Conservation (phyloP, 768 basidiomycete genomes). For the Agaricus sinodeliciosus region DNA sequence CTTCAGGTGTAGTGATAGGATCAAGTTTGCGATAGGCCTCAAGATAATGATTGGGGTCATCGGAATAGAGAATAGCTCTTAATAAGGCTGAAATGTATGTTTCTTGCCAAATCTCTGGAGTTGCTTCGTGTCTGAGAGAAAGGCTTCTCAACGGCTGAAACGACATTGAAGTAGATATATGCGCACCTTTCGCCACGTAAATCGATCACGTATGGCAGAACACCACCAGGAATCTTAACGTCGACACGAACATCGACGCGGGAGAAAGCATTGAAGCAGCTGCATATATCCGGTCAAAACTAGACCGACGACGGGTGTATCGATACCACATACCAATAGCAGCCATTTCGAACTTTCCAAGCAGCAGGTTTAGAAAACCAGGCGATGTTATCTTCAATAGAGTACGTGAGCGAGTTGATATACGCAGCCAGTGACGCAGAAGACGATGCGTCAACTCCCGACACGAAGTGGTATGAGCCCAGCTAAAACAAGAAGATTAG, state of each 20-base stretch:
- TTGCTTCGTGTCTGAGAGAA: constrained; percentile 73
- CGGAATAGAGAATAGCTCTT: constrained; percentile 90
- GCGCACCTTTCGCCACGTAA: constrained; percentile 87
- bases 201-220: constrained; percentile 90
- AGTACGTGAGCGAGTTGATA: constrained; percentile 96
- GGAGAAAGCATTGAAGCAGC: constrained; percentile 98
- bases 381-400: constrained; percentile 82
- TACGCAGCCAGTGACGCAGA: constrained; percentile 97
- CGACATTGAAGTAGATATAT: background rate
- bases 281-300: constrained; percentile 18
- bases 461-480: constrained; percentile 96
- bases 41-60: constrained; percentile 85
- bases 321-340: constrained; percentile 66
- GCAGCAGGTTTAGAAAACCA: constrained; percentile 85
- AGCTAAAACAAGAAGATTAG: constrained; percentile 39
- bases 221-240: constrained; percentile 97
- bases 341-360: constrained; percentile 92
- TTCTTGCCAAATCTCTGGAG: constrained; percentile 93
- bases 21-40: constrained; percentile 95
- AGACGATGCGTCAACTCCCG: constrained; percentile 97
- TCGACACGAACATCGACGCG: constrained; percentile 95
- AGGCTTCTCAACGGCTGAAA: constrained; percentile 1
- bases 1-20: constrained; percentile 84
- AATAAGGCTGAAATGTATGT: constrained; percentile 92
- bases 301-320: background rate